Base-by-base conservation (phyloP, 129 eudicot species). In the Flaveria brownii region DNA sequence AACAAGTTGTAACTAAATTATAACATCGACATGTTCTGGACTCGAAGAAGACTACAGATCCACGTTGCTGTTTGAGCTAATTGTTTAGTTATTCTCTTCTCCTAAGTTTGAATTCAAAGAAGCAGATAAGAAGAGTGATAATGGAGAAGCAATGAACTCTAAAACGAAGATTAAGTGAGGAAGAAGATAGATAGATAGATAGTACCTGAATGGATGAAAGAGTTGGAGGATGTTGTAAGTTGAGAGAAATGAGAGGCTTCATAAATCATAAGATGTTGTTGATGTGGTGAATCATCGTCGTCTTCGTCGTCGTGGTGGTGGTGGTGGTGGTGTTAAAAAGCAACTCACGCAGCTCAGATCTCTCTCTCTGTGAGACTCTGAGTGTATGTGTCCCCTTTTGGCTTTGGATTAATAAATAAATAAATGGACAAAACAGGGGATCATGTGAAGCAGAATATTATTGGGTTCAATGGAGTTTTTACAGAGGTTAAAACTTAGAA, bases 291-390 rank as follows among this genome's bases (percentile, higher is more conserved):
- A 64, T 63, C 84, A 5, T 51, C 60, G 7, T 36, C 41, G 7
- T 36, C 41, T 36, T 36, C 41, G 41, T 33, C 6, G 39, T 33
- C 0, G 39, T 46, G 50, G 59, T n/a, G 63, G 25, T 33, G 28
- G 42, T 62, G 54, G 39, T 17, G n/a, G 22, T 20, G 22, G 22
- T 20, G 22, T 20, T 20, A 28, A 71, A n/a, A 45, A 65, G 65
- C 42, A 52, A 63, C 39, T 22, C 41, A 43, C 64, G 10, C 25
- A 62, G 76, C 51, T 84, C 75, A 84, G 88, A 81, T 84, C 87
- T 77, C 60, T 30, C 47, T 77, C 74, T 55, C 66, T 75, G 49
- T 75, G 39, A 33, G 39, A 3, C 6, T 33, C 8, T 5, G 41
- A 4, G 41, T 0, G 41, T 5, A 18, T 57, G 13, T 10, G 49